A percentile compares a stretch with the other conserved stretches of the same genome.
phyloP scores from a whole-genome alignment of 2,329 filamentous ascomycete species.

The Sarocladiaceae sp. region DNA sequence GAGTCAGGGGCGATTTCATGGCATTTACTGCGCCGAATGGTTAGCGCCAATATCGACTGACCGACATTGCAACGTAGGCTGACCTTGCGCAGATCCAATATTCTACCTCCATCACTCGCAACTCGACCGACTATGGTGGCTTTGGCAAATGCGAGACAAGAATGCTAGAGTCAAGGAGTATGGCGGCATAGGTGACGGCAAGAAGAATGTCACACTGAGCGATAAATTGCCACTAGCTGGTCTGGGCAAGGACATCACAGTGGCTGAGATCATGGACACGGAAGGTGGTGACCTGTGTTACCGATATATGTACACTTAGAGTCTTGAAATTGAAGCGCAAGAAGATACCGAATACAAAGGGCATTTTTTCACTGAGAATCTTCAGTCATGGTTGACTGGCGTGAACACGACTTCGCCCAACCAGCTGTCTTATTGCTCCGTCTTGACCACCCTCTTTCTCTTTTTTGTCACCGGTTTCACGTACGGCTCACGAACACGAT shows the following conservation, averaged over 20 bases:
- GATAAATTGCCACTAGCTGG: constrained; percentile 14
- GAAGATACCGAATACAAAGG: too few species aligned
- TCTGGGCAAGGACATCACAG: constrained; percentile 11
- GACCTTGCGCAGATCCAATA: constrained; percentile 14
- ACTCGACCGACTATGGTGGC: constrained; percentile 17
- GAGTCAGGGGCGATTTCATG: constrained; percentile 12
- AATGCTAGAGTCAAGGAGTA: constrained; percentile 11
- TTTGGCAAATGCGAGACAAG: constrained; percentile 15
- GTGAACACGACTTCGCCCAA: too few species aligned
- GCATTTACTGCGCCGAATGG: constrained; percentile 14
- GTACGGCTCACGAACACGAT: too few species aligned
- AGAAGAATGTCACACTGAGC: constrained; percentile 12
- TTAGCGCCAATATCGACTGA: not conserved
- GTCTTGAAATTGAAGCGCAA: too few species aligned
- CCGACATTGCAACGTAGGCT: not conserved
- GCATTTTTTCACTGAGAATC: too few species aligned
- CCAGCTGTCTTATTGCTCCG: too few species aligned
- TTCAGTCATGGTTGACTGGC: too few species aligned
- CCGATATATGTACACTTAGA: constrained; percentile 14
- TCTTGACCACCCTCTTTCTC: too few species aligned
- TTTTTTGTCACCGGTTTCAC: too few species aligned
- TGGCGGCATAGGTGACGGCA: constrained; percentile 11
- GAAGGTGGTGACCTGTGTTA: constrained; percentile 10
- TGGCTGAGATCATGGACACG: constrained; percentile 14
- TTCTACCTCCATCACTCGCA: constrained; percentile 19